Conservation (phyloP, 352 stramenopile species). For the Phytophthora ohioensis region DNA sequence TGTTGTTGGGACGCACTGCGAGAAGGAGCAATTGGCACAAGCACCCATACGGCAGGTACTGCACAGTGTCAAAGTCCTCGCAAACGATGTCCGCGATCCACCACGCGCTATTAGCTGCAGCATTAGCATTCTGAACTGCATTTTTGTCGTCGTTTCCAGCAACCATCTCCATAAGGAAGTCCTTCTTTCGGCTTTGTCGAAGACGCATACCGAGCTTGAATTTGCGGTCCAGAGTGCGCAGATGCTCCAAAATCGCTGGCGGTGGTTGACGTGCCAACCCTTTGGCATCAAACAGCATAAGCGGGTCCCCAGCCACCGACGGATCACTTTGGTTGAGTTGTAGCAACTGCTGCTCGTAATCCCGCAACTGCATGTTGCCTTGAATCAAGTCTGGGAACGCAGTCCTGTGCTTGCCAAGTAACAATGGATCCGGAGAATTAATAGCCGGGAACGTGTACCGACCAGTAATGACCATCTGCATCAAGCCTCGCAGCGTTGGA, state of each 20-base stretch:
- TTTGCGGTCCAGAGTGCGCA: slow-evolving; percentile 72
- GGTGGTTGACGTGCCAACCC: slow-evolving; percentile 77
- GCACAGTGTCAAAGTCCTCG: slow-evolving; percentile 82
- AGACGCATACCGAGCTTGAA: slow-evolving; percentile 84
- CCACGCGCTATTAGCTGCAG: slow-evolving; percentile 52
- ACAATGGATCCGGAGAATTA: slow-evolving; percentile 51
- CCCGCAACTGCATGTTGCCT: slow-evolving; percentile 65
- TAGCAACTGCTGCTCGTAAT: slow-evolving; percentile 82
- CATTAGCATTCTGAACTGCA: slow-evolving; percentile 21
- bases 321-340: slow-evolving; percentile 52
- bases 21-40: slow-evolving; percentile 84
- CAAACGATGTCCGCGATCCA: slow-evolving; percentile 92
- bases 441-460: slow-evolving; percentile 78
- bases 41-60: slow-evolving; percentile 82
- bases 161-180: slow-evolving; percentile 92
- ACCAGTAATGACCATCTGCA: slow-evolving; percentile 90
- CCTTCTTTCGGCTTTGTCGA: slow-evolving; percentile 75
- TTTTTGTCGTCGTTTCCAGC: slow-evolving; percentile 52
- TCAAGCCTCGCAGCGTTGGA: slow-evolving; percentile 78
- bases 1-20: slow-evolving; percentile 42
- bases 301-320: slow-evolving; percentile 57
- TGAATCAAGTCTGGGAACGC: slow-evolving; percentile 65
- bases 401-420: slow-evolving; percentile 70
- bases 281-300: slow-evolving; percentile 80
- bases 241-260: slow-evolving; percentile 76